Evolutionary conservation across 148 eudicot species (phyloP), one percentile per base, ranked within the genome.

Genomic region (Camellia japonica): DNA sequence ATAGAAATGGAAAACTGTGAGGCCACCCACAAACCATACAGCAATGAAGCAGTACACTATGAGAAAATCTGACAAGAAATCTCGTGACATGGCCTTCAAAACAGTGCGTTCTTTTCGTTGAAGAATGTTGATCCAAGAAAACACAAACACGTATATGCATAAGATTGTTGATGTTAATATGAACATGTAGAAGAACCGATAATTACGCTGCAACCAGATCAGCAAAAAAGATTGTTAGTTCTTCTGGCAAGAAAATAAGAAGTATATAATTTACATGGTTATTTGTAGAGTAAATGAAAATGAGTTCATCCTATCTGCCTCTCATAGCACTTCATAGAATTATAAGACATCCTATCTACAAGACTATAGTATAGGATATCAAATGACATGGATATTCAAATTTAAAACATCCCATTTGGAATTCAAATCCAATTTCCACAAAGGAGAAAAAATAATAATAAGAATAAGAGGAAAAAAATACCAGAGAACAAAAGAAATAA

Each of bases 1-100:
- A 86, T 92, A 96, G 79, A 87, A 87, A 80, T 96, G 99, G 70
- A 96, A 93, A 38, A 86, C 88, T 75, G 91, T 89, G 16, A 96
- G 87, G 61, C 99, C 99, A 59, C 98, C 95, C 15, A 96, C 97
- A 66, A 96, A 96, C 99, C 99, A 96, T 59, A 96, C 86, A 74
- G 88, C 88, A 72, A 93, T 81, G 80, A 96, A 96, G 89, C 97
- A 91, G 86, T 93, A 96, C 13, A 85, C 91, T 23, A 93, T 85
- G 69, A 92, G 87, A 78, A 88, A 63, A 79, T 83, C 95, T 75
- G 95, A 92, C 66, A 90, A 77, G 59, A 88, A 63, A 67, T 96
- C 98, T 7, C 66, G 83, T n/a, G 95, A 77, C 87, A 93, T 87
- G 80, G 86, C 88, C 55, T 81, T 83, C 89, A 82, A 87, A 49